Base-by-base conservation (phyloP, 1,284 basidiomycete genomes). In the Phlebopus sp. region DNA sequence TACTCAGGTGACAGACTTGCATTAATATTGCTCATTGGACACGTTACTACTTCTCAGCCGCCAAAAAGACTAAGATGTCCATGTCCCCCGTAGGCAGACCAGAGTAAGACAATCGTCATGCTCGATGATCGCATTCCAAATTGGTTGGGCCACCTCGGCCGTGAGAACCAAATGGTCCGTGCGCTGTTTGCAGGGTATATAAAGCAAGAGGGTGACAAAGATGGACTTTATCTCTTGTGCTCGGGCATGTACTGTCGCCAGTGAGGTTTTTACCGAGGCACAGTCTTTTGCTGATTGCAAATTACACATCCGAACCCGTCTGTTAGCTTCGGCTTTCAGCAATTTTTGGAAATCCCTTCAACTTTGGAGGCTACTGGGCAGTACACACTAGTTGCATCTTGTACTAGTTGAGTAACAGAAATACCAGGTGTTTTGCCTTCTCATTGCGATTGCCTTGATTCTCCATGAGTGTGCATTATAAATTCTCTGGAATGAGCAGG, bases 221-320 rank as follows among this genome's bases (percentile, higher is more conserved):
- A 37, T 5, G 18, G 56, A 71, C 70, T 51, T 53, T 62, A 86
- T 84, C 81, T 85, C 83, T 86, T 87, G 84, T 86, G 84, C 85
- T 86, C 83, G 85, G 85, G 85, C 83, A 85, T 81, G 84, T 83
- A 86, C 82, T 83, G 80, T 85, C 83, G 82, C 80, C 82, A 86
- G 85, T 87, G 83, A 86, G 80, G 82, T 87, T 74, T 78, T 74
- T 83, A 84, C 84, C 79, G 84, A 85, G 81, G 77, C 81, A 80
- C 82, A 84, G 83, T 85, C 77, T 82, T 84, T 86, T 86, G 85
- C 84, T 87, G 81, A 84, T 86, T 88, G 84, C 84, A 87, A 87
- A 87, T 85, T 86, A 84, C 72, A 81, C 79, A 83, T 83, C 81
- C 81, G 78, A 81, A 82, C 78, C 69, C 80, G 79, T 83, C 79